Evolutionary conservation across 495 filamentous ascomycete species (phyloP), one percentile per base, ranked within the genome.

Genomic region (Penicillium pulvis): DNA sequence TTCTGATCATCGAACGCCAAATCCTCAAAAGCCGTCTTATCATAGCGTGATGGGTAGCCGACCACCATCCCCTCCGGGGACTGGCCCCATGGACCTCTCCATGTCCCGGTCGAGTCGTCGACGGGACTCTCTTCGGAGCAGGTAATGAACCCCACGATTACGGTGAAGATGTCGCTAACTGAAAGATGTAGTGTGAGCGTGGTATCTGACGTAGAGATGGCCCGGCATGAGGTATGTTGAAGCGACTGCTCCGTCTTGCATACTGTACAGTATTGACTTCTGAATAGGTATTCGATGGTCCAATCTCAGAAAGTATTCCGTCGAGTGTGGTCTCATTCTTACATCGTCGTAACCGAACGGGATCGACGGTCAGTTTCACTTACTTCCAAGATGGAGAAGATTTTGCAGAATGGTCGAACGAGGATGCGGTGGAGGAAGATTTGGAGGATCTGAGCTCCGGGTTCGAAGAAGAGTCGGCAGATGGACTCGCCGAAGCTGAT

Each of bases 141-240:
- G 81, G 84, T 87, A 56, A 19, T 28, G 62, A 36, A 1, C 33
- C 7, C 8, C 39, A 30, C 4, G 14, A 49, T 0, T 9, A 35
- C 10, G 39, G n/a, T 53, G 57, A 54, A 35, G 36, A 33, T 24
- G 9, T 53, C 36, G 49, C 71, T 76, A 46, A 77, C 5, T 24
- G 11, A 42, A 35, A 46, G 24, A 28, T 31, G 0, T 64, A 85
- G 82, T 71, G 78, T 87, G 42, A 95, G 90, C 72, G 85, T 97
- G 63, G 85, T 96, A 41, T 90, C 90, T 35, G 93, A 97, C 70
- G 93, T 99, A n/a, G 94, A 96, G 70, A 99, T 99, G 94, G 95
- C 94, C 26, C 91, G 93, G 46, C 90, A 97, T 69, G 93, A 97
- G 82, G 91, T 93, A 62, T 49, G 79, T 61, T 36, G 23, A n/a